Percentiles rank a stretch among this genome's conserved stretches.
Conservation (phyloP, 2,329 filamentous ascomycete genomes). For the Aspergillus costaricaensis region DNA sequence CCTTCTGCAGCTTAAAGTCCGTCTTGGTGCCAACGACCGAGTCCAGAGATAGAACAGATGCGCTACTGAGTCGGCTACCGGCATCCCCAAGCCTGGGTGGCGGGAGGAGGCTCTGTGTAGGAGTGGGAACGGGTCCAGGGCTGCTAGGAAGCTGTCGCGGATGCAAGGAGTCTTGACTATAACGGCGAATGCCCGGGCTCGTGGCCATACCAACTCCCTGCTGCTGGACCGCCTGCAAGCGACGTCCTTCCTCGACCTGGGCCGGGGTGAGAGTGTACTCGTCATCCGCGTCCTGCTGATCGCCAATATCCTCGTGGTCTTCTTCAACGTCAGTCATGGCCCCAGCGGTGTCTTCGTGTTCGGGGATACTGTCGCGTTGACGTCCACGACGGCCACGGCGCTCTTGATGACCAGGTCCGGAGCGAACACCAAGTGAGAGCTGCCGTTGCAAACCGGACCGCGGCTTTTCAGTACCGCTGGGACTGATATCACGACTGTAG, state of each 20-base stretch:
- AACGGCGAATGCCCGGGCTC: neutral
- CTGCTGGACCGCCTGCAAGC: slow-evolving; percentile 3
- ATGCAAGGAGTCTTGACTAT: neutral
- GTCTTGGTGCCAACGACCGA: slow-evolving; percentile 61
- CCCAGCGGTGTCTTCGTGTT: slow-evolving; percentile 28
- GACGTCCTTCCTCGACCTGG: slow-evolving; percentile 30
- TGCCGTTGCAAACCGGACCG: slow-evolving; percentile 35
- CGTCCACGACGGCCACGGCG: slow-evolving; percentile 24
- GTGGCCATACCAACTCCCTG: neutral
- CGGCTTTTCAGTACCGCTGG: slow-evolving; percentile 28
- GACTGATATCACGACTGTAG: slow-evolving; percentile 38
- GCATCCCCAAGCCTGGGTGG: slow-evolving; percentile 21
- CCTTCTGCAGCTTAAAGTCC: slow-evolving; percentile 63
- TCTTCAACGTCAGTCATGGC: slow-evolving; percentile 26
- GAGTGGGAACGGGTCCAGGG: neutral
- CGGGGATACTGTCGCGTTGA: slow-evolving; percentile 24
- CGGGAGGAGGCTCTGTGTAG: neutral
- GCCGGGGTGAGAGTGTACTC: slow-evolving; percentile 38
- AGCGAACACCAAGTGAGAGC: slow-evolving; percentile 40
- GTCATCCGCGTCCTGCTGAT: slow-evolving; percentile 37
- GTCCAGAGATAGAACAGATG: slow-evolving; percentile 55
- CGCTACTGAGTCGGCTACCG: slow-evolving; percentile 36
- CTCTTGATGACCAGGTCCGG: slow-evolving; percentile 40
- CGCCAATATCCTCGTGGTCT: slow-evolving; percentile 38
- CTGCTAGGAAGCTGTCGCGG: neutral